Base-by-base conservation (phyloP, 768 basidiomycete genomes). In the Russula emetica region DNA sequence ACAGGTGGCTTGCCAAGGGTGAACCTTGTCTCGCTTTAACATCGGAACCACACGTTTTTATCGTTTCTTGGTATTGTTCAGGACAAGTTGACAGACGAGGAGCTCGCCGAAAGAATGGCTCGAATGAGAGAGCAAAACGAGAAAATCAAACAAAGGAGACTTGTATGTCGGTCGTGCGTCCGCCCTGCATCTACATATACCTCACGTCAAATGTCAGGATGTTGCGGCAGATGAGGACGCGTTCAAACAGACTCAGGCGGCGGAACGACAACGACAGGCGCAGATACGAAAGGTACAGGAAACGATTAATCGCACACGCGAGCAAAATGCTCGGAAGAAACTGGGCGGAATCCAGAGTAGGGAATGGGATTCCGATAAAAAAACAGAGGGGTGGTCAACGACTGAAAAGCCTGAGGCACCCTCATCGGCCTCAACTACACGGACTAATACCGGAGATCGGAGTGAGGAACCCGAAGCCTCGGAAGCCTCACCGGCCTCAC, bases 281-380 rank as follows among this genome's bases (percentile, higher is more conserved):
- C 78, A 82, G 45, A 80, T 72, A 59, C 83, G 84, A 63, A 87
- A 85, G 71, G 80, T 87, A 44, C 91, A 92, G 74, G 83, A 85
- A 64, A 78, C 78, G 38, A 78, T 92, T 63, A 79, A 92, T 72
- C 82, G 81, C 32, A 81, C 87, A 38, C 84, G 90, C 32, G 88
- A 90, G 70, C 83, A 88, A 76, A 90, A 88, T 67, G 89, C 90
- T 58, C 84, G 83, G 69, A 79, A 87, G 40, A 93, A 93, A 77
- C 78, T 92, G 81, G 88, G 88, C n/a, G 90, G 87, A 76, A 80
- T 84, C 26, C 84, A 83, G 70, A 84, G 76, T 67, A 82, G 91
- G 18, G 91, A 93, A 76, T 93, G 91, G 91, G 91, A 93, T 72
- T 86, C 88, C 32, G 88, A 84, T 22, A 93, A 93, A 69, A 73